Base-by-base conservation (phyloP, 768 basidiomycete genomes). In the Cubamyces lactineus region DNA sequence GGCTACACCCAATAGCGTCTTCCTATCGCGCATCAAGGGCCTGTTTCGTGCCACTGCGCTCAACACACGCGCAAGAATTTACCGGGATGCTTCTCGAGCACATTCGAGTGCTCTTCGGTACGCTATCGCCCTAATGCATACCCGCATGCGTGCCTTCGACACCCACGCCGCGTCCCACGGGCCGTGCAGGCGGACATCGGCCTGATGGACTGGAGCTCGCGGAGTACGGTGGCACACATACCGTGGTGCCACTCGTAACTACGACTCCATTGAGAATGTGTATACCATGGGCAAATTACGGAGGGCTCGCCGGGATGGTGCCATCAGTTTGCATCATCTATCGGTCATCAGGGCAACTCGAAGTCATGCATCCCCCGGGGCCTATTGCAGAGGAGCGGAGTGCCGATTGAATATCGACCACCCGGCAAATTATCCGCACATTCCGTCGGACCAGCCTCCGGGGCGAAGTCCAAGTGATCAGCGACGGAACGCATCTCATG, bases 321-420 rank as follows among this genome's bases (percentile, higher is more conserved):
- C n/a, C 46, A 57, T 49, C 30, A 19, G 26, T 12, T 16, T 9
- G 15, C 13, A n/a, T 24, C 16, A 34, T 28, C 47, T 16, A 28
- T 57, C 56, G 17, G 46, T 49, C 56, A 48, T 23, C 46, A 5
- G 56, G 21, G 23, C 56, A 49, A 57, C 56, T 17, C 56, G 40
- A 41, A 49, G 46, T 34, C 46, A 47, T 45, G 54, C 43, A 34
- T 11, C 34, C 5, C 34, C 34, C 34, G 34, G 34, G 5, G 34
- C 34, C 34, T 34, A 34, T 34, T 34, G 34, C 34, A 34, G 38
- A 48, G 38, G 56, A 49, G 46, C 39, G 51, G 49, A 49, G 49
- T 59, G 17, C 41, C 57, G 57, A 9, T 30, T 24, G 39, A 21
- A 16, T 16, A 19, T 24, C 57, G 11, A 28, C 40, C 39, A n/a